Evolutionary conservation across 164 flowering plant species (phyloP), one percentile per base, ranked within the genome.

Genomic region (Chloranthus sessilifolius): DNA sequence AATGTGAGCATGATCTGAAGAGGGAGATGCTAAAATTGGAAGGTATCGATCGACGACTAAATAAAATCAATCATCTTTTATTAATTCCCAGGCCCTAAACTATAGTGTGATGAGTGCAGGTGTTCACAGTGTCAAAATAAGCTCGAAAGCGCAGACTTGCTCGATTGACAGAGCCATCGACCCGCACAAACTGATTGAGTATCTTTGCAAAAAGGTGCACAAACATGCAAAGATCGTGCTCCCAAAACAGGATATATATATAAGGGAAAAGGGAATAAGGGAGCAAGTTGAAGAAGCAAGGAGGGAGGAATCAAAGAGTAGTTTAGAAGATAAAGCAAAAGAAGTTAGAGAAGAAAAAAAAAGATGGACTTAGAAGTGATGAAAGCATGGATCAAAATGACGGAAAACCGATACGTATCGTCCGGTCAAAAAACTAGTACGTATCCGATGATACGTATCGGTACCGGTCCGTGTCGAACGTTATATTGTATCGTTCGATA

Each of bases 161-260:
- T 65, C 64, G 2, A 62, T 84, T 10, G 78, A 81, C 48, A 92
- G 95, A 55, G 74, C 60, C 27, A 59, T 80, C 1, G 87, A 83
- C 35, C 26, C 75, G 0, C 77, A 70, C 0, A 74, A 77, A 54
- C 56, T 82, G 19, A 15, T 68, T 7, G 25, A 74, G 12, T 72
- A 72, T 51, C 57, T 83, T 20, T 52, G 53, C 48, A 79, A 71
- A 62, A 76, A 67, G 52, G 57, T 77, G 22, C 77, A 73, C 60
- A 83, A 80, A 58, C 73, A 78, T 55, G 85, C 85, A 19, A 78
- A 83, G 66, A 75, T 82, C 2, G 39, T 78, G 36, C 12, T 44
- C 8, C 56, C 67, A 12, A 68, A 72, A 43, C 25, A 25, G 7
- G 70, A 60, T 20, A 58, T 52, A 35, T 59, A 71, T 36, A 68